A percentile compares a stretch with the other conserved stretches of the same genome.
These are phyloP conservation scores for Canna indica DNA, from an alignment of 176 grass and related monocot species.

Conservation along the genomic window DNA sequence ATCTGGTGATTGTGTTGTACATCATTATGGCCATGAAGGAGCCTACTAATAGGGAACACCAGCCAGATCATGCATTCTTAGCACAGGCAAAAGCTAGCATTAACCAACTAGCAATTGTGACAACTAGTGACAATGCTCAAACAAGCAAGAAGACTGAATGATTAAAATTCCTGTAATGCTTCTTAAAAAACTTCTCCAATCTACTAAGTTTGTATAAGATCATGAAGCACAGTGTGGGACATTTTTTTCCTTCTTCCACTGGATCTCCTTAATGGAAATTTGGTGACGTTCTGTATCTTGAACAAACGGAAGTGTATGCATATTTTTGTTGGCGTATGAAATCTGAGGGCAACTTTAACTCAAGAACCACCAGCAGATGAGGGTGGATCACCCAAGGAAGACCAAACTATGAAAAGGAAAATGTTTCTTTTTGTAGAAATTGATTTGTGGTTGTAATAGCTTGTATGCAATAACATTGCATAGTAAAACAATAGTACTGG, in stretches of 20 bases:
- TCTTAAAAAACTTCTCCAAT: neutral
- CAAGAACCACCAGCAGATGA: no score
- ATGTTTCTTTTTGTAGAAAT: no score
- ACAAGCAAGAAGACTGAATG: constrained; percentile 70
- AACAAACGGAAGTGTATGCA: no score
- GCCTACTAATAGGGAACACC: constrained; percentile 40
- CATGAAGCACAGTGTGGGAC: neutral
- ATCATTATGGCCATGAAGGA: constrained; percentile 85
- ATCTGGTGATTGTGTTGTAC: constrained; percentile 69
- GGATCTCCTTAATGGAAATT: neutral
- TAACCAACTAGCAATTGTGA: constrained; percentile 31
- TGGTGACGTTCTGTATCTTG: no score
- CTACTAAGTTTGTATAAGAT: neutral
- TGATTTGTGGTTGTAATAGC: no score
- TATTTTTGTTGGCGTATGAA: no score
- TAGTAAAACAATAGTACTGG: no score
- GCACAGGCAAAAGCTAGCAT: constrained; percentile 80
- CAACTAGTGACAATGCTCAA: constrained; percentile 30
- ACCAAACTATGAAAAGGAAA: no score
- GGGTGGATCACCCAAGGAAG: no score
- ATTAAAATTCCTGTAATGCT: neutral
- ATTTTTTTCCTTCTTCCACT: neutral
- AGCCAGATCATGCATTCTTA: constrained; percentile 79
- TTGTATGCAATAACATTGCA: no score
- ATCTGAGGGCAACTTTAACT: no score